Base-by-base conservation (phyloP, 73 alveolate genomes). In the Effrenium voratum region DNA sequence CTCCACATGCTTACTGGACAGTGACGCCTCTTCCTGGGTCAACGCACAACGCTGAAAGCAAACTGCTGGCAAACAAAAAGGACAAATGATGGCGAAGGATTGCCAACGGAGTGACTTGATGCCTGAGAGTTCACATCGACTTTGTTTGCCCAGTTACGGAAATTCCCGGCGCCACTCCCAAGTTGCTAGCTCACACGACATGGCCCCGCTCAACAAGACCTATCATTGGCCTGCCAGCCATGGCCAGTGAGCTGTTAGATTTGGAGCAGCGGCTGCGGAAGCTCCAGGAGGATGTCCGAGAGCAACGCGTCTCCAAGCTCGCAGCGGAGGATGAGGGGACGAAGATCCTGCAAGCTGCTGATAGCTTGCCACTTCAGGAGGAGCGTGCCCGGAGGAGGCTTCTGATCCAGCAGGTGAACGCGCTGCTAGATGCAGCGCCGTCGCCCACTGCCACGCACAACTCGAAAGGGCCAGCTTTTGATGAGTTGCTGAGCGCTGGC, bases 281-380 rank as follows among this genome's bases (percentile, higher is more conserved):
- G 46, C 50, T 72, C 15, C 5, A n/a, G 47, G 83, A n/a, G 5
- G 83, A 72, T 1, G 24, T 72, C 50, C 32, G 46, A 22, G 40
- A 32, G 49, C 45, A 72, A 30, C 83, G 55, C 49, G 16, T 34
- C 50, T 19, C 83, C 46, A 73, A 38, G 83, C 83, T 38, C 10
- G 83, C 83, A 38, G 83, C 83, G 8, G 83, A 73, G 47, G 83
- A 73, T 47, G 83, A 73, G 49, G 83, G 83, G 47, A 73, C 83
- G 13, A 73, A 73, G 83, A 73, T 73, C 49, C 83, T 73, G n/a
- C 83, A 73, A 73, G 83, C 83, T 36, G 83, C 83, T 26, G 83
- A 73, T 47, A 73, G 12, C 83, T 36, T 73, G 32, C 47, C 22
- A 30, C 49, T 73, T n/a, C n/a, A n/a, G n/a, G 63, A 52, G 19